phyloP scores from a whole-genome alignment of 306 rosid species.

The Dalbergia cultrata region DNA sequence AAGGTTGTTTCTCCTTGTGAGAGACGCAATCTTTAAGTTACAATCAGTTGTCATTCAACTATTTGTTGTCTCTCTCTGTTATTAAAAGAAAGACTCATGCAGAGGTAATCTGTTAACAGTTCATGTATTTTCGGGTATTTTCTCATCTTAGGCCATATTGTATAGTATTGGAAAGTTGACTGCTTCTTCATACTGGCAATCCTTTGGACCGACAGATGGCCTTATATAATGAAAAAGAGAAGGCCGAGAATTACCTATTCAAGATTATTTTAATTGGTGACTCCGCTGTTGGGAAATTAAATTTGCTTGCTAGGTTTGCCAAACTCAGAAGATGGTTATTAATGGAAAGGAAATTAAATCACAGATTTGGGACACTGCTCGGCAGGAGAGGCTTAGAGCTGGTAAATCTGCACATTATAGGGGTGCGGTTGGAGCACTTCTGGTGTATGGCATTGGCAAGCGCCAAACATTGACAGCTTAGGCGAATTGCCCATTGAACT shows the following conservation, averaged over 20 bases:
- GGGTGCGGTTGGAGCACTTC: constrained; percentile 93
- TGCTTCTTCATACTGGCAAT: constrained; percentile 52
- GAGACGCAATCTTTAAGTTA: no score
- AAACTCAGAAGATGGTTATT: constrained; percentile 84
- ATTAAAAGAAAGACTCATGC: no score
- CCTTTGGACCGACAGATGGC: constrained; percentile 67
- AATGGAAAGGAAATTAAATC: constrained; percentile 91
- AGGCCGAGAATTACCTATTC: constrained; percentile 90
- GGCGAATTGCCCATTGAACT: constrained; percentile 91
- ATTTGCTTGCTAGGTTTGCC: constrained; percentile 91
- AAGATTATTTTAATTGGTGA: constrained; percentile 91
- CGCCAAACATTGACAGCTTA: constrained; percentile 85
- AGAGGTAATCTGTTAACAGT: no score
- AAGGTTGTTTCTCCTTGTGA: no score
- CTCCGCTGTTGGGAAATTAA: constrained; percentile 92
- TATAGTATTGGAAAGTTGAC: constrained; percentile 51
- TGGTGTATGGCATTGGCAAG: constrained; percentile 85
- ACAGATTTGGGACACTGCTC: constrained; percentile 95
- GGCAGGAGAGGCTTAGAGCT: constrained; percentile 93
- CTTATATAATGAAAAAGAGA: constrained; percentile 67
- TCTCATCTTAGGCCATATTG: constrained; percentile 51
- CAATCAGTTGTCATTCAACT: no score
- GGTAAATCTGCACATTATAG: constrained; percentile 91
- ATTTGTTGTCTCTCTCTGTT: no score
- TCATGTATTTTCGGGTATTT: background rate